Evolutionary conservation across 2,329 filamentous ascomycete genomes (phyloP), one percentile per base, ranked within the genome.

Genomic region (Torrubiellomyces zombiae): DNA sequence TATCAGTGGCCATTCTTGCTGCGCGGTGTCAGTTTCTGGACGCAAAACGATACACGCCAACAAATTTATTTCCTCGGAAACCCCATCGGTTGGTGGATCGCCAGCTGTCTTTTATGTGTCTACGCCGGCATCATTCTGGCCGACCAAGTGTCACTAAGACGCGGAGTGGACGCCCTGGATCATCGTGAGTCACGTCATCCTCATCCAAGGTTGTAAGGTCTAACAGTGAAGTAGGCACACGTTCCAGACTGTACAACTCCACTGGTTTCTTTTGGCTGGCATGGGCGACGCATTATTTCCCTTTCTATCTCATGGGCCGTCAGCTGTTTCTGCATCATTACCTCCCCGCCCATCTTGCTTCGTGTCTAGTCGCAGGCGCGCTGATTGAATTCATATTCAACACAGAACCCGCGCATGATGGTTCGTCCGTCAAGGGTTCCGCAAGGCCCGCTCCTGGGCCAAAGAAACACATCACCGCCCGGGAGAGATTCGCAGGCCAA

Each of bases 61-160:
- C 89, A 98, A 52, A 98, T 98, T 37, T 98, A 98, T 58, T 98
- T 98, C 63, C 60, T 98, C 16, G 89, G 89, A 29, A 98, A 98
- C 56, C 89, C 89, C 1, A 53, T 95, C 33, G 89, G 86, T 30
- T 98, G 91, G 85, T 98, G 89, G 89, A 66, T 98, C 34, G 75
- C 82, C 9, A 92, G 82, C 52, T 83, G 80, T 55, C 60, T 98
- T 28, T 60, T 98, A 32, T 89, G 89, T 21, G 85, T 98, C 18
- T 95, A 89, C 48, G 81, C 72, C 14, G 89, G 89, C 36, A 89
- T 98, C 37, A 60, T 95, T 35, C 75, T 75, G 24, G 89, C 89
- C 12, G 89, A 98, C 41, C 89, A 98, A 49, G 63, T 98, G 28
- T 93, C 86, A 20, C 68, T 93, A 31, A 77, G 89, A 41, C 81